Conservation (phyloP, 208 protist species). For the Acanthamoeba lenticulata region DNA sequence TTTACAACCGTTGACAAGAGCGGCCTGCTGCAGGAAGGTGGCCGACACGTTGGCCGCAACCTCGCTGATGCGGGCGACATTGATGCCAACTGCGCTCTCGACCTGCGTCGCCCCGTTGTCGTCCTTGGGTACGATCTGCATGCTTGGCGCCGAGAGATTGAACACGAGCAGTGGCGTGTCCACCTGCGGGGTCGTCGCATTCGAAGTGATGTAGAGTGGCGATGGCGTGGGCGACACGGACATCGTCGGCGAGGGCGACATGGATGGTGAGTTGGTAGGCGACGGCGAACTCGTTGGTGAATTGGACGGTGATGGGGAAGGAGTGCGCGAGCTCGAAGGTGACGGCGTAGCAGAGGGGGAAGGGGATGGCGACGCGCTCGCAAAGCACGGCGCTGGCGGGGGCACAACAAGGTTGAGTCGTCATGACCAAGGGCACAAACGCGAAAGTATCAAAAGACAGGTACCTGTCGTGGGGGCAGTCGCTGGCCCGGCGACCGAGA, state of each 20-base stretch:
- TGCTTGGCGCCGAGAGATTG: neutral
- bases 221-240: neutral
- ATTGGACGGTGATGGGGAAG: neutral
- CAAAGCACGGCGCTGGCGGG: neutral
- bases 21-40: neutral
- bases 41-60: neutral
- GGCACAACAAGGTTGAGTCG: too few relatives aligned
- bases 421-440: too few relatives aligned
- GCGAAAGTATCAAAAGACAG: too few relatives aligned
- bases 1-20: neutral
- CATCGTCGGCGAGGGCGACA: neutral
- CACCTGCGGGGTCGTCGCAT: neutral
- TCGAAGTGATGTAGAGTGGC: neutral
- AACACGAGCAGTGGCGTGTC: neutral
- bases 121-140: neutral
- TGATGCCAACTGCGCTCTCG: neutral
- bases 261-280: neutral
- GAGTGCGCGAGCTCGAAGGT: neutral
- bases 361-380: neutral
- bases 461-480: too few relatives aligned
- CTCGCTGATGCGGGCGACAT: neutral
- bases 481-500: too few relatives aligned
- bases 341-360: neutral
- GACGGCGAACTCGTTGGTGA: neutral
- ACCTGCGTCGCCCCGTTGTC: neutral